Base-by-base conservation (phyloP, 306 rosid genomes). In the Morella rubra region DNA sequence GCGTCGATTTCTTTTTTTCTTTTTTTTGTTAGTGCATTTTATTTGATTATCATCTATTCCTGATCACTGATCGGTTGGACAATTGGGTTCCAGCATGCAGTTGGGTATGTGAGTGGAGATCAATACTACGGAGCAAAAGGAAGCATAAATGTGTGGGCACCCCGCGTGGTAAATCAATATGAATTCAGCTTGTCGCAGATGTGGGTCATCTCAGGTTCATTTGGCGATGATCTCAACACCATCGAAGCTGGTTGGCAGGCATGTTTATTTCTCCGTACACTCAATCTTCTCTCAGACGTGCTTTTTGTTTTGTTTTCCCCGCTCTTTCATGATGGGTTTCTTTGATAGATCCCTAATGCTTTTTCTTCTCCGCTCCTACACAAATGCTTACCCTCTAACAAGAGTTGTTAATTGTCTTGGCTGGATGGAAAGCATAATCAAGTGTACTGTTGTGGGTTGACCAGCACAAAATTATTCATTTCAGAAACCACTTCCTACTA, bases 211-310 rank as follows among this genome's bases (percentile, higher is more conserved):
- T 91, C 99, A 37, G 99, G 99, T 79, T 89, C 98, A 51, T 96
- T 96, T 77, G 98, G 99, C 8, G 86, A 96, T 27, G 99, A 96
- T 46, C 96, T 96, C 44, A 96, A 96, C 84, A 92, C 99, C 52
- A 92, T 96, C 83, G 99, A 96, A 87, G 98, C 98, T 81, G 99
- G 99, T 73, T 96, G 99, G 99, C 99, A 96, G 99, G 99, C 73
- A 83, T 53, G 73, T 75, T 73, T 67, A 3, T 27, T 24, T 22
- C 13, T 44, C 58, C 46, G 46, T n/a, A 1, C 0, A 11, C 58
- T 58, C n/a, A 51, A 20, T 60, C 1, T 60, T 32, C 67, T 24
- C 67, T 13, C 67, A 5, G 0, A 15, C 5, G 40, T 37, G 20
- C 18, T 64, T 40, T 15, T 62, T 3, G 12, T 40, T 3, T 0